Percentiles rank a stretch among this genome's conserved stretches.
These are phyloP conservation scores for Coniosporium apollinis DNA, from an alignment of 495 filamentous ascomycete species.

Conservation along the genomic window DNA sequence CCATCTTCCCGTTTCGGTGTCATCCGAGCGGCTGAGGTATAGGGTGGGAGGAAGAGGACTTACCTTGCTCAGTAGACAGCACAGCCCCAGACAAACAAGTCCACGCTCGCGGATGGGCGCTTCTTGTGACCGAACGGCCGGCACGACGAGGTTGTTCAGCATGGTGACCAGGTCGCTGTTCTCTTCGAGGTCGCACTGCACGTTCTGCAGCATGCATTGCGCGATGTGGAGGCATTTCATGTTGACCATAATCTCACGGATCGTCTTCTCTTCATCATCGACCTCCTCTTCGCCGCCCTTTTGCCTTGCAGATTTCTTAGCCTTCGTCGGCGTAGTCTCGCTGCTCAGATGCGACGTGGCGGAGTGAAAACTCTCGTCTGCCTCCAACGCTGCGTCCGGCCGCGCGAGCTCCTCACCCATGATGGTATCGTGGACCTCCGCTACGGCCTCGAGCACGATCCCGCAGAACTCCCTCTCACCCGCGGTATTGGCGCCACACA, in stretches of 20 bases:
- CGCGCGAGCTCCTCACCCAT: conserved; percentile 29
- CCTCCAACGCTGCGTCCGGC: conserved; percentile 31
- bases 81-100: conserved; percentile 74
- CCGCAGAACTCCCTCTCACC: conserved; percentile 89
- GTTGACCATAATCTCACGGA: conserved; percentile 86
- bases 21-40: too few species aligned
- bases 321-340: conserved; percentile 34
- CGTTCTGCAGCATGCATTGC: conserved; percentile 90
- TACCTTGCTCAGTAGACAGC: conserved; percentile 74
- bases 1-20: not conserved
- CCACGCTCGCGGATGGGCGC: conserved; percentile 84
- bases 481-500: conserved; percentile 58
- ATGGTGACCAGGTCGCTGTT: conserved; percentile 82
- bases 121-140: conserved; percentile 83
- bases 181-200: conserved; percentile 64
- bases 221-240: conserved; percentile 97
- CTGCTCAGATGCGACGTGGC: conserved; percentile 69
- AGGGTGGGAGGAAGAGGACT: conserved; percentile 7
- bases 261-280: conserved; percentile 47
- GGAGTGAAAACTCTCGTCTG: conserved; percentile 79
- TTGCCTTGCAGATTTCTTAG: conserved; percentile 24
- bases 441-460: conserved; percentile 79
- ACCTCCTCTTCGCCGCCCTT: conserved; percentile 30
- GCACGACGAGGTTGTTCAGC: conserved; percentile 91
- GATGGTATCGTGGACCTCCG: conserved; percentile 89